Evolutionary conservation across 176 grass and related monocot genomes (phyloP).

Genomic region (Cenchrus purpureus): DNA sequence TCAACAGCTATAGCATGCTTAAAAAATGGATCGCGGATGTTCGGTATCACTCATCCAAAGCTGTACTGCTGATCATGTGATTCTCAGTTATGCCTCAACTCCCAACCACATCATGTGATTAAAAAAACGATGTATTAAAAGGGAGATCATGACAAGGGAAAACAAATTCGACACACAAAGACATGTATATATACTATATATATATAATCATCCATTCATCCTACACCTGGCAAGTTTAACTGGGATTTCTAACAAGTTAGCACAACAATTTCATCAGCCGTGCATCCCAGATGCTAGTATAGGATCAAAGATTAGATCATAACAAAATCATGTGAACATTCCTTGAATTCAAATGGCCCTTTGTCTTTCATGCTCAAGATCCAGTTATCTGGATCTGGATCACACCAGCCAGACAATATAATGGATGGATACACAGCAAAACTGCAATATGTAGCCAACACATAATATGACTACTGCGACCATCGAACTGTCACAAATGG

Average conservation of each 20-base stretch:
- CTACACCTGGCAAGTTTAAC: too few species aligned
- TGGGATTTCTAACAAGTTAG: too few species aligned
- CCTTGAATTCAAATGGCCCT: not conserved
- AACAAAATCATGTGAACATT: not conserved
- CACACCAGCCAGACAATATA: not conserved
- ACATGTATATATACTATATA: too few species aligned
- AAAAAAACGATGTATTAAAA: not conserved
- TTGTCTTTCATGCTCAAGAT: not conserved
- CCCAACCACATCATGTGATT: constrained; percentile 27
- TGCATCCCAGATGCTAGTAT: not conserved
- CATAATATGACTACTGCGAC: constrained; percentile 21
- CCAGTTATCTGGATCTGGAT: constrained; percentile 14
- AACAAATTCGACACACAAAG: too few species aligned
- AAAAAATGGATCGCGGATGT: not conserved
- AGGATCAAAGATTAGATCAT: not conserved
- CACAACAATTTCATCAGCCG: too few species aligned
- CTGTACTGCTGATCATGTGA: not conserved
- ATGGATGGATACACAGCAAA: constrained; percentile 7
- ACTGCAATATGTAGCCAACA: constrained; percentile 6
- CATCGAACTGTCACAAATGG: not conserved
- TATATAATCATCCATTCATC: too few species aligned
- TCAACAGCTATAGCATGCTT: constrained; percentile 22
- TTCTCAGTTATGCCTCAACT: not conserved
- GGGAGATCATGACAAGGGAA: not conserved
- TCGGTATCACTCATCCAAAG: not conserved